Percentiles rank a stretch among this genome's conserved stretches.
Evolutionary conservation across 176 grass and related monocot species (phyloP).

Genomic region (Tillandsia fasciculata): DNA sequence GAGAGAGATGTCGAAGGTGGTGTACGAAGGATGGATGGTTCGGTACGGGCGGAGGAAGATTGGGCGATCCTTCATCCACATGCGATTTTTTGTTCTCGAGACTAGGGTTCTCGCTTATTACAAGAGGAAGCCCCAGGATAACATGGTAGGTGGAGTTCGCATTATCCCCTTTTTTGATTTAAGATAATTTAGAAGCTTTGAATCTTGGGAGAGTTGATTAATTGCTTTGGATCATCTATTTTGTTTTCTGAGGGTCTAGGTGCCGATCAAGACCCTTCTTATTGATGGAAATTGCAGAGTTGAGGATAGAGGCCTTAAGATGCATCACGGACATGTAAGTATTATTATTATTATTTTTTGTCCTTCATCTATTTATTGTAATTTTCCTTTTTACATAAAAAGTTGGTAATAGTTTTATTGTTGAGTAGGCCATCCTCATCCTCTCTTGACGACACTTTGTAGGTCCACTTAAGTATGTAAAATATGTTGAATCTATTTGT

Average conservation of each 20-base stretch:
- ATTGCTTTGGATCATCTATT: not conserved
- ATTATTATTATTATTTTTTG: not conserved
- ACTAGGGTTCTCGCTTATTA: constrained; percentile 67
- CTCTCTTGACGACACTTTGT: not conserved
- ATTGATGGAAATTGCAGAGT: constrained; percentile 93
- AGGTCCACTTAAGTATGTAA: not conserved
- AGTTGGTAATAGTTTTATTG: no score
- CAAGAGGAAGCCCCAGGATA: constrained; percentile 88
- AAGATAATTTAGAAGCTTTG: not conserved
- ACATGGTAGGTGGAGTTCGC: constrained; percentile 23
- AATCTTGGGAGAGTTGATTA: not conserved
- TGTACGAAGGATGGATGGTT: constrained; percentile 98
- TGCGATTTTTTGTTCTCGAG: constrained; percentile 90
- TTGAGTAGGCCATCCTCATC: not conserved
- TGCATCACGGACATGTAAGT: constrained; percentile 71
- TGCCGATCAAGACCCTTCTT: constrained; percentile 81
- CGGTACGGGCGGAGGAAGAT: constrained; percentile 84
- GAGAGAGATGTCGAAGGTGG: constrained; percentile 36
- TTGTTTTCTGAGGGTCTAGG: constrained; percentile 27
- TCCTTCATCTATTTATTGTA: not conserved
- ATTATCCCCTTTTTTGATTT: not conserved
- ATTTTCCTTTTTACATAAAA: not conserved
- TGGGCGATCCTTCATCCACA: constrained; percentile 75
- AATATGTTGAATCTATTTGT: not conserved
- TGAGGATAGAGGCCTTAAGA: constrained; percentile 92